Base-by-base conservation (phyloP, 2,329 filamentous ascomycete species). In the Lecanoromycetidae sp. region DNA sequence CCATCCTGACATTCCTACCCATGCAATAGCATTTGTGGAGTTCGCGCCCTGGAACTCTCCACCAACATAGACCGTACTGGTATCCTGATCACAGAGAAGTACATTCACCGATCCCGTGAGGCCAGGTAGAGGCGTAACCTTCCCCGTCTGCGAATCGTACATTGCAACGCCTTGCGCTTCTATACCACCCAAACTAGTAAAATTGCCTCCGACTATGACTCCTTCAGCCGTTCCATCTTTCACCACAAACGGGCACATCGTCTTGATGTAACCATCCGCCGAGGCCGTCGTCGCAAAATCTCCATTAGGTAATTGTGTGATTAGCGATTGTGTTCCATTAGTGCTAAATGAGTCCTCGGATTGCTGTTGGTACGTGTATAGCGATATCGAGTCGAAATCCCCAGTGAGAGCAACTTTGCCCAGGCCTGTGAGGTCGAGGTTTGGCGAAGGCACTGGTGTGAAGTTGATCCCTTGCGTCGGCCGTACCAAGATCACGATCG, bases 161-260 rank as follows among this genome's bases (percentile, higher is more conserved):
- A 93, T 63, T 20, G 88, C 91, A 48, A 93, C 77, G 36, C 84
- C 85, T 44, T 79, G 79, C 2, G 87, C 86, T 59, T 84, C 69
- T 48, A 82, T 74, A 49, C 80, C 80, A 50, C 81, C 85, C 52
- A 98, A 68, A 62, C 86, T 93, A 26, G 91, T 96, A 62, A 98
- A 98, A 68, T 96, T 96, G 39, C 91, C 91, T 47, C 84, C 91
- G 13, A 98, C 75, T 39, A 96, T 76, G 23, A 96, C 76, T 33
- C 83, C 82, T n/a, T 76, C 71, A 48, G 82, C 66, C 5, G 71
- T 74, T 54, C 84, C 83, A 63, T 85, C 75, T 48, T 74, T 71
- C 57, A 73, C 67, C 43, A 79, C 71, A 57, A 90, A 85, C 17
- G 82, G 70, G 68, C 91, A 98, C 84, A 98, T 91, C 54, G 86